Evolutionary conservation across 805 yeast genomes (phyloP).

Genomic region (Metschnikowia shivogae): DNA sequence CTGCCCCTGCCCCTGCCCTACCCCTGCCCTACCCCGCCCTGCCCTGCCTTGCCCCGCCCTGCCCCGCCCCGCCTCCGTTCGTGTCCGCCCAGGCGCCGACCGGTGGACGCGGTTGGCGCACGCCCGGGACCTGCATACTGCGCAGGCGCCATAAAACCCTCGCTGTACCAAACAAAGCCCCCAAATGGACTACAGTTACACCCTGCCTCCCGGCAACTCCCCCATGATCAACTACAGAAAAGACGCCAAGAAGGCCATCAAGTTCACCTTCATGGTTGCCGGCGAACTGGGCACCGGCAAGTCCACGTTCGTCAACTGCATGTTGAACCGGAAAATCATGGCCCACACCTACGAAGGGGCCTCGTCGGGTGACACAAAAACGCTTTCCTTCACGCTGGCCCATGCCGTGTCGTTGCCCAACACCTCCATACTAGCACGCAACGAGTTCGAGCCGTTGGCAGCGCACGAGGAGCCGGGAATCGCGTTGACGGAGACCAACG

Average conservation of each 20-base stretch:
- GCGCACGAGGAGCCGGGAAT: constrained; percentile 70
- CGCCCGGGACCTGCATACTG: no score
- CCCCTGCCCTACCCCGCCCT: no score
- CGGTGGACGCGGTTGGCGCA: no score
- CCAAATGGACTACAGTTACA: constrained; percentile 21
- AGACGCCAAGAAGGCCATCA: constrained; percentile 68
- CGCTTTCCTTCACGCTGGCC: constrained; percentile 55
- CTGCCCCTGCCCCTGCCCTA: no score
- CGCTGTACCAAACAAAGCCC: constrained; percentile 2
- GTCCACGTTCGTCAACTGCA: constrained; percentile 67
- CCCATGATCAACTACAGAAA: constrained; percentile 53
- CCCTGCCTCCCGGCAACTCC: constrained; percentile 31
- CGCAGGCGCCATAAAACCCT: no score
- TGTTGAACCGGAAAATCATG: constrained; percentile 58
- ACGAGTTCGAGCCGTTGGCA: constrained; percentile 56
- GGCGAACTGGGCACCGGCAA: constrained; percentile 78
- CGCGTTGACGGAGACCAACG: constrained; percentile 62
- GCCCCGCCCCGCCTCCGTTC: no score
- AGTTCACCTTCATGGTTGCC: constrained; percentile 67
- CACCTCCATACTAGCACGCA: constrained; percentile 52
- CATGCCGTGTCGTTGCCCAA: constrained; percentile 50
- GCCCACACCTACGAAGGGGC: constrained; percentile 52
- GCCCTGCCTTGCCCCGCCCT: no score
- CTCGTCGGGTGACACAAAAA: constrained; percentile 36
- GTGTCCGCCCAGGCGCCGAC: no score